Percentiles rank a stretch among this genome's conserved stretches.
phyloP scores from a whole-genome alignment of 345 rosid genomes.

The Odontarrhena argentea region DNA sequence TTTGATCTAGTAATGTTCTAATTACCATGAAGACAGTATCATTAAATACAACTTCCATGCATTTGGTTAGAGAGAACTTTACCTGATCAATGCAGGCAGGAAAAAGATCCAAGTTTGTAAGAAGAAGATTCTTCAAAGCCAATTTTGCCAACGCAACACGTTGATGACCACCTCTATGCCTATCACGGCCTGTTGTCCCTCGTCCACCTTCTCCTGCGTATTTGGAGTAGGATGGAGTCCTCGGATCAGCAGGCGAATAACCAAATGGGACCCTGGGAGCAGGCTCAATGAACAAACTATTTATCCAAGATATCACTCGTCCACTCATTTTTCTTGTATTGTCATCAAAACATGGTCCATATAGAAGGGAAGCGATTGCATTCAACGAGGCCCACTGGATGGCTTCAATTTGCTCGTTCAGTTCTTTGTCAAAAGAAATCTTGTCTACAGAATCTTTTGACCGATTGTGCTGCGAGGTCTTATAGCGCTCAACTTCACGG shows the following conservation, averaged over 20 bases:
- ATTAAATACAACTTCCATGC: constrained; percentile 22
- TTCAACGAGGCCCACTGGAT: constrained; percentile 97
- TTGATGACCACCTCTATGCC: constrained; percentile 81
- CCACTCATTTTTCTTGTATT: constrained; percentile 99
- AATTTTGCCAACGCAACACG: constrained; percentile 91
- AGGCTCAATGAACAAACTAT: constrained; percentile 94
- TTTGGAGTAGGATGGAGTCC: constrained; percentile 93
- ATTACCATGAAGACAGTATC: background rate
- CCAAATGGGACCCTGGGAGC: constrained; percentile 95
- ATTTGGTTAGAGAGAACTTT: constrained; percentile 34
- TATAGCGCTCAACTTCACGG: constrained; percentile 96
- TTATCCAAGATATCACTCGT: constrained; percentile 93
- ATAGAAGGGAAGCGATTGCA: constrained; percentile 95
- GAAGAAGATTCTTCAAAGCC: constrained; percentile 95
- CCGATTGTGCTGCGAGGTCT: constrained; percentile 84
- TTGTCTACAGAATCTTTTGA: constrained; percentile 95
- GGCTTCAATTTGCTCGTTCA: constrained; percentile 89
- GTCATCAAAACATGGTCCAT: constrained; percentile 98
- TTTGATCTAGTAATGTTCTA: constrained; percentile 6
- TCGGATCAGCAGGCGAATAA: constrained; percentile 89
- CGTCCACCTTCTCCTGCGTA: constrained; percentile 83
- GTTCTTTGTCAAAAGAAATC: constrained; percentile 90
- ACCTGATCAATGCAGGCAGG: constrained; percentile 99
- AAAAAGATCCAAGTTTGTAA: constrained; percentile 92
- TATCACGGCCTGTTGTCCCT: constrained; percentile 82